phyloP scores from a whole-genome alignment of 805 yeast species.

The Cyberlindnera galapagoensis region DNA sequence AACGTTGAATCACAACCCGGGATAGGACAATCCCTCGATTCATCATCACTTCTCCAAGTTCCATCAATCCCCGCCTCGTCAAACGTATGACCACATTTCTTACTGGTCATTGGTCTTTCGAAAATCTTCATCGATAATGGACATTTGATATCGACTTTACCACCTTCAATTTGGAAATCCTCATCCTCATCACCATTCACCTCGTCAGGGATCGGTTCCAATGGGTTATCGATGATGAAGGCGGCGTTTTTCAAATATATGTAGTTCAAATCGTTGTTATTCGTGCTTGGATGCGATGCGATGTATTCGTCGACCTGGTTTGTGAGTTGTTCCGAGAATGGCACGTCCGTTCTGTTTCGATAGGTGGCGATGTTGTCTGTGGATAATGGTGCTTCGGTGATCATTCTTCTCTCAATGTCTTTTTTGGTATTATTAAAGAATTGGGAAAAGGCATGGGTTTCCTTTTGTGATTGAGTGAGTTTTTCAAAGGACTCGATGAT shows the following conservation, averaged over 20 bases:
- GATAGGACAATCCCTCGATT: constrained; percentile 45
- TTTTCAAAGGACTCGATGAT: constrained; percentile 14
- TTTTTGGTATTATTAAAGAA: constrained; percentile 13
- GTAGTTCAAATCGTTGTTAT: constrained; percentile 7
- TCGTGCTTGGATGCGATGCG: neutral
- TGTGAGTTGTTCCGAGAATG: no score
- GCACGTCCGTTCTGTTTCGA: no score
- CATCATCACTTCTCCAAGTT: constrained; percentile 22
- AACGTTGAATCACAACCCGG: constrained; percentile 38
- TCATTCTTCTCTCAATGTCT: constrained; percentile 1
- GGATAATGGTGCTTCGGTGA: constrained; percentile 10
- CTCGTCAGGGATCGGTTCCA: constrained; percentile 49
- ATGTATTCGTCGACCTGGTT: no score
- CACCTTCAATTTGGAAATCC: constrained; percentile 64
- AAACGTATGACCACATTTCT: constrained; percentile 54
- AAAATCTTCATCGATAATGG: constrained; percentile 54
- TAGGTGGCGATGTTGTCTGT: constrained; percentile 10
- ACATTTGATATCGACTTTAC: constrained; percentile 59
- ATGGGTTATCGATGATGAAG: constrained; percentile 52
- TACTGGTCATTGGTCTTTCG: constrained; percentile 48
- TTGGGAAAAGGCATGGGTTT: constrained; percentile 8
- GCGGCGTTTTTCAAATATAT: constrained; percentile 34
- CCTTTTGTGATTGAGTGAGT: constrained; percentile 12
- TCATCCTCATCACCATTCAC: constrained; percentile 41
- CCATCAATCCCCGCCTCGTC: constrained; percentile 41